These are phyloP conservation scores for Carpinus viminea DNA, from an alignment of 306 rosid genomes.

Conservation along the genomic window DNA sequence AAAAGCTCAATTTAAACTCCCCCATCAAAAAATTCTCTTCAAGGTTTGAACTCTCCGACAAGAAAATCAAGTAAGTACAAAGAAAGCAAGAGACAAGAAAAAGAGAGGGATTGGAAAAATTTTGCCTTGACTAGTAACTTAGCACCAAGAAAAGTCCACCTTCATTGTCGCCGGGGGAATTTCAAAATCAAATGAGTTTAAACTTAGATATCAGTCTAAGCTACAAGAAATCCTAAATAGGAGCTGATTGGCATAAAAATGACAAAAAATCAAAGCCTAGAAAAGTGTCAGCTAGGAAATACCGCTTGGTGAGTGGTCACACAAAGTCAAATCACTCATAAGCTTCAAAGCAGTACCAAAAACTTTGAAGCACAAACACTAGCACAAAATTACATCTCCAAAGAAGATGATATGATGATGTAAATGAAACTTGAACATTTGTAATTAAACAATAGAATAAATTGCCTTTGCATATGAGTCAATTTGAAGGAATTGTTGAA, in stretches of 20 bases:
- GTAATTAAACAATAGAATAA: not conserved
- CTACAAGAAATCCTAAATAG: not conserved
- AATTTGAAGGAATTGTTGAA: not conserved
- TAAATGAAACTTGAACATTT: not conserved
- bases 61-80: constrained; percentile 1
- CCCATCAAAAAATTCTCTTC: not conserved
- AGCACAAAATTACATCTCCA: not conserved
- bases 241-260: too few relatives aligned
- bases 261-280: too few relatives aligned
- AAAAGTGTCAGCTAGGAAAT: constrained; percentile 14
- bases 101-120: constrained; percentile 4
- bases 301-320: constrained; percentile 17
- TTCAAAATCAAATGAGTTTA: too few relatives aligned
- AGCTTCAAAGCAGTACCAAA: constrained; percentile 34
- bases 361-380: constrained; percentile 28
- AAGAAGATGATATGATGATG: too few relatives aligned
- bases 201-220: not conserved
- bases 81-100: not conserved
- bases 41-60: not conserved
- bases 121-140: constrained; percentile 36
- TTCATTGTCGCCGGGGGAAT: too few relatives aligned
- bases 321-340: constrained; percentile 41
- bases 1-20: not conserved
- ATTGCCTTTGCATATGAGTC: not conserved
- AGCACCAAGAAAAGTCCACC: constrained; percentile 26